Conservation (phyloP, 257 asterid genomes). For the Solanum lycopersicoides region DNA sequence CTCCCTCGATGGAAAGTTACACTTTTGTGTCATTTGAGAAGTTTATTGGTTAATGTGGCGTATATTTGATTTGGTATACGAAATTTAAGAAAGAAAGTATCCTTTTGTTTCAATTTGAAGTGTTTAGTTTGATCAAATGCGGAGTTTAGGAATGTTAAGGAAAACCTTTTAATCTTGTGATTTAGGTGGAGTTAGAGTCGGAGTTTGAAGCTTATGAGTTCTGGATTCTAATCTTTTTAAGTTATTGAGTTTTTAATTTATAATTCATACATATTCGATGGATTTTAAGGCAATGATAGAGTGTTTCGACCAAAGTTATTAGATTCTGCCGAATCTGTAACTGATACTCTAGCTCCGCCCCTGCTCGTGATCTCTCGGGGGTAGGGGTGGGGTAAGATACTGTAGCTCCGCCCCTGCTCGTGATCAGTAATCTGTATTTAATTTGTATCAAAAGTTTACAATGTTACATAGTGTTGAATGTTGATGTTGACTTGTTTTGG, state of each 20-base stretch:
- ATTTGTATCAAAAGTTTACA: not conserved
- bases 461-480: not conserved
- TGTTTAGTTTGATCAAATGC: not conserved
- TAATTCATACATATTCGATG: not conserved
- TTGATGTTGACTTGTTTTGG: not conserved
- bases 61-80: too few species aligned
- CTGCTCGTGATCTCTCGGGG: not conserved
- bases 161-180: not conserved
- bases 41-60: too few species aligned
- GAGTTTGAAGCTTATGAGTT: not conserved
- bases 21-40: too few species aligned
- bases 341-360: not conserved
- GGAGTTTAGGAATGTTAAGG: not conserved
- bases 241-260: not conserved
- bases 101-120: too few species aligned
- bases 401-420: not conserved
- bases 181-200: not conserved
- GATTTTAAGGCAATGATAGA: not conserved
- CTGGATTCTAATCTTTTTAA: not conserved
- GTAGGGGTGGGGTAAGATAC: not conserved
- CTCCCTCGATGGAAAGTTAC: too few species aligned
- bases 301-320: not conserved
- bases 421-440: not conserved
- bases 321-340: not conserved
- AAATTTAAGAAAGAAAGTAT: too few species aligned